Evolutionary conservation across 179 eudicot genomes (phyloP).

Genomic region (Actinidia arguta): DNA sequence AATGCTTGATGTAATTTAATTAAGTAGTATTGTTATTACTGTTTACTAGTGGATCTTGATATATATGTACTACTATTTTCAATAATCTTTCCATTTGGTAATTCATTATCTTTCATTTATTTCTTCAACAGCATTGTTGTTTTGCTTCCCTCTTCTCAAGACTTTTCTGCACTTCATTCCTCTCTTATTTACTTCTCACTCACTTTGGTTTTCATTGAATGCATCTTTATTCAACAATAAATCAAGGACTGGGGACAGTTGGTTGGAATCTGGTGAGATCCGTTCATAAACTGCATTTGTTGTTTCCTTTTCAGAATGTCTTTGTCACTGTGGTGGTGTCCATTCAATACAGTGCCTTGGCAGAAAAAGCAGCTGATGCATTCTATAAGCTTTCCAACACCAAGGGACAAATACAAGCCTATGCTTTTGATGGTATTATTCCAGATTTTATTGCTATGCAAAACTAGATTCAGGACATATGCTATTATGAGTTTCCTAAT

Average conservation of each 20-base stretch:
- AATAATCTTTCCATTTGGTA: not conserved
- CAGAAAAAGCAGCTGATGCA: conserved; percentile 49
- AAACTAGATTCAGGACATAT: not conserved
- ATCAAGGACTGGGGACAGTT: not conserved
- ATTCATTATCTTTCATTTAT: too few relatives aligned
- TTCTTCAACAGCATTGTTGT: too few relatives aligned
- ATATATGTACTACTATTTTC: too few relatives aligned
- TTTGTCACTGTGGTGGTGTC: conserved; percentile 52
- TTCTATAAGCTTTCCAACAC: conserved; percentile 53
- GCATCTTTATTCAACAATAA: not conserved
- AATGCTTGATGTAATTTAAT: not conserved
- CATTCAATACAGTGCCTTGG: conserved; percentile 50
- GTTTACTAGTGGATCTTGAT: too few relatives aligned
- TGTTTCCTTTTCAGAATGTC: conserved; percentile 44
- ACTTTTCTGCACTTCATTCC: too few relatives aligned
- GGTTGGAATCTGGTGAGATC: not conserved
- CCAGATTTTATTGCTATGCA: too few relatives aligned
- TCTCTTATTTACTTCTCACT: not conserved
- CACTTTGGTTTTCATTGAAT: not conserved
- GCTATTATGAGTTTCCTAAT: not conserved
- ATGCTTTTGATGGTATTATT: conserved; percentile 50
- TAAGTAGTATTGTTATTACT: not conserved
- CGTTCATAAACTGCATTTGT: not conserved
- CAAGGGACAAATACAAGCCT: conserved; percentile 47
- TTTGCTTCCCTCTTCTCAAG: too few relatives aligned